Conservation (phyloP, 2,329 filamentous ascomycete genomes). For the Boeremia exigua region DNA sequence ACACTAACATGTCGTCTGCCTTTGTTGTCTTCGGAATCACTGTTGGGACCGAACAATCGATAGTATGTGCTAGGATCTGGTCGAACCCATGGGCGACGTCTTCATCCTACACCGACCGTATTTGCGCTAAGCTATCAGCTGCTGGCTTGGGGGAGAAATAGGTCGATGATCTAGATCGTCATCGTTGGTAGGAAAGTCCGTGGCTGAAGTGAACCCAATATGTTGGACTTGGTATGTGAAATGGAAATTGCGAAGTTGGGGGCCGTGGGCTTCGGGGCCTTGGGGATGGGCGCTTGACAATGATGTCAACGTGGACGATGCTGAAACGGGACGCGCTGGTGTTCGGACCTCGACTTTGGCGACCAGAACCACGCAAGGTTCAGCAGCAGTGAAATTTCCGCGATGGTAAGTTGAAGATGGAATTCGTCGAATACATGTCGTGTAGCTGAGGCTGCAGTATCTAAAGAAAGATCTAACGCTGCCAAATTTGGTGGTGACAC, state of each 20-base stretch:
- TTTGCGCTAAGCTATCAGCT: background rate
- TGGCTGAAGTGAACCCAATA: background rate
- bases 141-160: background rate
- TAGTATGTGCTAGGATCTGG: background rate
- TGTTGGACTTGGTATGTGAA: background rate
- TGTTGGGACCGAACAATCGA: background rate
- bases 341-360: slow-evolving; percentile 16
- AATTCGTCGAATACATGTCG: slow-evolving; percentile 22
- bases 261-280: slow-evolving; percentile 2
- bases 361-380: slow-evolving; percentile 19
- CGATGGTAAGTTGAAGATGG: slow-evolving; percentile 12
- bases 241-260: slow-evolving; percentile 15
- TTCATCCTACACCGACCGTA: background rate
- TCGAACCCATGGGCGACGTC: background rate
- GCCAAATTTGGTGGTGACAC: slow-evolving; percentile 12
- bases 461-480: slow-evolving; percentile 11
- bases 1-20: background rate
- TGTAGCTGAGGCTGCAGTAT: slow-evolving; percentile 22
- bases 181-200: background rate
- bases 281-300: slow-evolving; percentile 13
- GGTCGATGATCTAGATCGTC: background rate
- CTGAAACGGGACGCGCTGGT: slow-evolving; percentile 31
- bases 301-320: slow-evolving; percentile 17
- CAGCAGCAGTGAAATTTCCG: slow-evolving; percentile 15
- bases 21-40: background rate